Conservation (phyloP, 352 stramenopile species). For the Pythium aphanidermatum region DNA sequence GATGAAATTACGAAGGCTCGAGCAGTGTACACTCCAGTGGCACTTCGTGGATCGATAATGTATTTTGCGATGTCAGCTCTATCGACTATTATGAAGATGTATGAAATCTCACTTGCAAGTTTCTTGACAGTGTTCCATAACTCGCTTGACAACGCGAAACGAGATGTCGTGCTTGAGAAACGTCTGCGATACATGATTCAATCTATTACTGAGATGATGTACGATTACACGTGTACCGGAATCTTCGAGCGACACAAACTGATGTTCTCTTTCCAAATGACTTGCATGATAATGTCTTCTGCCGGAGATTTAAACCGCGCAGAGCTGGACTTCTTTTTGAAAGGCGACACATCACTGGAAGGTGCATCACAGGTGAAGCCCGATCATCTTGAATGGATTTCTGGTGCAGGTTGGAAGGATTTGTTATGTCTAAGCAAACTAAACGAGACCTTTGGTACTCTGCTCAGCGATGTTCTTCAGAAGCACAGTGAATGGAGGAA, state of each 20-base stretch:
- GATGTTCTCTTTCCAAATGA: slow-evolving; percentile 97
- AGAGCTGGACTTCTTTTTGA: slow-evolving; percentile 95
- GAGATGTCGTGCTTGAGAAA: slow-evolving; percentile 87
- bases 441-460: slow-evolving; percentile 49
- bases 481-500: slow-evolving; percentile 77
- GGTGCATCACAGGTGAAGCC: slow-evolving; percentile 61
- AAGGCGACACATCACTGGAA: slow-evolving; percentile 93
- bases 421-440: slow-evolving; percentile 78
- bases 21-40: slow-evolving; percentile 89
- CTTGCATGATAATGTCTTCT: slow-evolving; percentile 92
- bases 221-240: slow-evolving; percentile 95
- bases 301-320: slow-evolving; percentile 74
- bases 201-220: slow-evolving; percentile 91
- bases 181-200: slow-evolving; percentile 86
- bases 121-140: slow-evolving; percentile 92
- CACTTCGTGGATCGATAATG: slow-evolving; percentile 90
- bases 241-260: slow-evolving; percentile 98
- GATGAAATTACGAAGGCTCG: slow-evolving; percentile 91
- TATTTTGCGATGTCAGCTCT: slow-evolving; percentile 93
- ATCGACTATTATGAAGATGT: slow-evolving; percentile 94
- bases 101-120: slow-evolving; percentile 92
- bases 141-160: slow-evolving; percentile 87
- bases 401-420: slow-evolving; percentile 89
- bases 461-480: slow-evolving; percentile 45
- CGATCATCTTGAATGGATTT: slow-evolving; percentile 81